These are phyloP conservation scores for Paecilomyces formosus DNA, from an alignment of 2,329 filamentous ascomycete species.

Conservation along the genomic window DNA sequence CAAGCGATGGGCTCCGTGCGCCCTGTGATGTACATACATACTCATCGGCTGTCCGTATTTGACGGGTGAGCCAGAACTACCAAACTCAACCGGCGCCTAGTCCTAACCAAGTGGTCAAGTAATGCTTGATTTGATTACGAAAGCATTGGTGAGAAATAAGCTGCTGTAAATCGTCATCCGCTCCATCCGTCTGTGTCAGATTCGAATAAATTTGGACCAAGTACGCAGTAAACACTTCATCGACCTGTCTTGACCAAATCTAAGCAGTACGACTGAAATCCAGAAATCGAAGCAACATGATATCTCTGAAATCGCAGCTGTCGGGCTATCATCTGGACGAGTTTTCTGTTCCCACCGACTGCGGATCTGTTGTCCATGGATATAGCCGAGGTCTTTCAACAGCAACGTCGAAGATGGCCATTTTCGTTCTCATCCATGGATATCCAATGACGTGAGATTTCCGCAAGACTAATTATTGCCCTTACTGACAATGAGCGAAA, in stretches of 20 bases:
- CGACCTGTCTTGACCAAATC: not conserved
- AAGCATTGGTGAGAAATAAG: not conserved
- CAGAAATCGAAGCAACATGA: not conserved
- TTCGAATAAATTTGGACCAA: not conserved
- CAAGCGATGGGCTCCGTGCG: not conserved
- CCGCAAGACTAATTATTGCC: not conserved
- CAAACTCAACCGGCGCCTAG: too few relatives aligned
- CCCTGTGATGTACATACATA: not conserved
- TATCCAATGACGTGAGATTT: not conserved
- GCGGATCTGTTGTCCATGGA: not conserved
- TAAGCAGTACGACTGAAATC: not conserved
- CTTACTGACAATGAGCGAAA: not conserved
- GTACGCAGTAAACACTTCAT: not conserved
- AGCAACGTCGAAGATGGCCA: not conserved
- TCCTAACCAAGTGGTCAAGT: too few relatives aligned
- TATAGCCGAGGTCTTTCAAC: not conserved
- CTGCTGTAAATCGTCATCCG: not conserved
- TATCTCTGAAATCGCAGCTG: not conserved
- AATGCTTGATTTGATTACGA: not conserved
- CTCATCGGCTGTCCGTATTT: not conserved
- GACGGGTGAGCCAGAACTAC: not conserved
- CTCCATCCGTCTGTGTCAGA: too few relatives aligned
- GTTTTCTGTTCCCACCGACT: not conserved
- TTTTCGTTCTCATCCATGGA: not conserved
- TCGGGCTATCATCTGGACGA: not conserved